phyloP scores from a whole-genome alignment of 495 filamentous ascomycete species.

The Bryoglossum gracile region DNA sequence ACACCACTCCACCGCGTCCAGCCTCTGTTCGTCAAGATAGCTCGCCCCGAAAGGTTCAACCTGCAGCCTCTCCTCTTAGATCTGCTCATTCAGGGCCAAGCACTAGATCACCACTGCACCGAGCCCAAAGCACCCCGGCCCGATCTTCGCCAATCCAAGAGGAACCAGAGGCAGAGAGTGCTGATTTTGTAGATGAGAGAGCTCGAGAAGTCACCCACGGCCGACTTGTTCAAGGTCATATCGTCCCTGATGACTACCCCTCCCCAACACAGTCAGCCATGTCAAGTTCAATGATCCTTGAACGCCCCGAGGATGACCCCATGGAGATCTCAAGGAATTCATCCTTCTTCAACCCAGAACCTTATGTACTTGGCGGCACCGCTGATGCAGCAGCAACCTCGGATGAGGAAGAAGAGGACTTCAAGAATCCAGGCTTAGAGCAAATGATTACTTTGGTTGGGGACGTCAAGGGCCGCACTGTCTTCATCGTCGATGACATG shows the following conservation, averaged over 20 bases:
- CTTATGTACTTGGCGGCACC: conserved; percentile 72
- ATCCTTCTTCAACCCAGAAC: conserved; percentile 45
- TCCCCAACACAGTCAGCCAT: conserved; percentile 62
- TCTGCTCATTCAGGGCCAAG: background rate
- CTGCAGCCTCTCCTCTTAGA: conserved; percentile 18
- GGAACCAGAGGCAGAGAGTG: conserved; percentile 41
- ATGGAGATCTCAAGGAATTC: conserved; percentile 50
- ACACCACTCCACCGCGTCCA: conserved; percentile 9
- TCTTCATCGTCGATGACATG: conserved; percentile 97
- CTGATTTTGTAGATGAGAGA: conserved; percentile 67
- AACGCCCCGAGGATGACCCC: conserved; percentile 44
- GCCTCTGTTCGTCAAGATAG: conserved; percentile 13
- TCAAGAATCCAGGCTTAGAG: conserved; percentile 67
- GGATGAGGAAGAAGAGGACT: conserved; percentile 82
- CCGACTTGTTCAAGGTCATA: conserved; percentile 87
- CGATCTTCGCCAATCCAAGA: conserved; percentile 29
- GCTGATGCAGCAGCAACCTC: conserved; percentile 70
- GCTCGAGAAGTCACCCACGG: conserved; percentile 88
- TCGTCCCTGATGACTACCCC: conserved; percentile 91
- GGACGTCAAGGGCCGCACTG: conserved; percentile 75
- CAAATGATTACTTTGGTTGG: conserved; percentile 95
- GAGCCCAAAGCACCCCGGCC: conserved; percentile 8
- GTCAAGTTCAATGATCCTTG: conserved; percentile 42
- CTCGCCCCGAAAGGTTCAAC: conserved; percentile 11
- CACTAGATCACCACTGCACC: conserved; percentile 20